Evolutionary conservation across 2,329 filamentous ascomycete species (phyloP).

Genomic region (Apiospora saccharicola): DNA sequence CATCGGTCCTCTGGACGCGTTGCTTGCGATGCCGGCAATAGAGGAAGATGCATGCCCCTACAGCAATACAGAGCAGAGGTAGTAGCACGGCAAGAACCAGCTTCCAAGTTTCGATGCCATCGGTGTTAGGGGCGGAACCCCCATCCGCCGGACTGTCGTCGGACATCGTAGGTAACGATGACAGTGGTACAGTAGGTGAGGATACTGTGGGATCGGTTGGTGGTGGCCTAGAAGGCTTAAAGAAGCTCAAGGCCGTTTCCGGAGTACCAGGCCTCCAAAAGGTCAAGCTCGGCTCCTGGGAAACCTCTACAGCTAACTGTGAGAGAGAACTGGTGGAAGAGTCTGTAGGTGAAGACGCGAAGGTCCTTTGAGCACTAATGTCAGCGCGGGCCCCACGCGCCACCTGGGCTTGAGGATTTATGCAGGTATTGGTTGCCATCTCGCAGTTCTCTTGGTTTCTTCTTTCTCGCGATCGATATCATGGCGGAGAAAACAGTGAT

Average conservation of each 20-base stretch:
- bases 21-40: slow-evolving; percentile 18
- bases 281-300: neutral
- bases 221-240: neutral
- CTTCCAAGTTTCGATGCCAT: slow-evolving; percentile 18
- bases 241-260: too few relatives aligned
- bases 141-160: neutral
- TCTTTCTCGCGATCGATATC: neutral
- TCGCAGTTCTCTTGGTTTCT: too few relatives aligned
- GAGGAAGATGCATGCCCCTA: slow-evolving; percentile 6
- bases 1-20: neutral
- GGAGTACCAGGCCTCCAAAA: too few relatives aligned
- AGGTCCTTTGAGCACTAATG: neutral
- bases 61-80: slow-evolving; percentile 7
- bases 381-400: neutral
- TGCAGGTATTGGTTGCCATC: neutral
- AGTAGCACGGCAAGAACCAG: slow-evolving; percentile 19
- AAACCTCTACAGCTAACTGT: neutral
- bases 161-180: slow-evolving; percentile 10
- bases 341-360: neutral
- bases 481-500: neutral
- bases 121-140: neutral
- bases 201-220: neutral
- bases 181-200: neutral
- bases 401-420: neutral
- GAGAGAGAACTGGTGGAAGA: neutral